Conservation (phyloP, 2,329 filamentous ascomycete genomes). For the Cytospora paraplurivora region DNA sequence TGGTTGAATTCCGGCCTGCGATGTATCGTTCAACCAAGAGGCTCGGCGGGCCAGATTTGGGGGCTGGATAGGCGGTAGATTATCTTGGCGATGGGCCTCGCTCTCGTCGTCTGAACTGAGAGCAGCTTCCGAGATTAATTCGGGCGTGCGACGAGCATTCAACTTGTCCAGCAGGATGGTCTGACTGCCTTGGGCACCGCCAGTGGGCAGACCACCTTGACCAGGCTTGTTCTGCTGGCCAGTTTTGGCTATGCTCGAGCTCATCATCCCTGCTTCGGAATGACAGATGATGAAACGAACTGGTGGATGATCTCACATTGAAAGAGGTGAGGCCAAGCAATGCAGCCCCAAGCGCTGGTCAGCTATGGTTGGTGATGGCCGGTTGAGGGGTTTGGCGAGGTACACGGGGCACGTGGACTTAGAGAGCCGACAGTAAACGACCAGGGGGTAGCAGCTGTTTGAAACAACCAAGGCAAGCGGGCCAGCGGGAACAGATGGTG, state of each 20-base stretch:
- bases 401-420: conserved; percentile 4
- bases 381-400: conserved; percentile 15
- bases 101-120: conserved; percentile 93
- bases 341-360: conserved; percentile 4
- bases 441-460: not conserved
- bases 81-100: conserved; percentile 64
- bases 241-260: conserved; percentile 52
- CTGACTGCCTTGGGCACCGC: conserved; percentile 58
- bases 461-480: not conserved
- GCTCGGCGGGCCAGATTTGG: conserved; percentile 69
- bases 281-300: conserved; percentile 10
- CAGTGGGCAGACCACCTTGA: conserved; percentile 45
- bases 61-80: conserved; percentile 51
- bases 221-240: conserved; percentile 54
- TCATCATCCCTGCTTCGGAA: conserved; percentile 46
- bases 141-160: conserved; percentile 80
- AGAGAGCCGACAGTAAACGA: not conserved
- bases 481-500: conserved; percentile 6
- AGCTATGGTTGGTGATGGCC: conserved; percentile 9
- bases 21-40: conserved; percentile 86
- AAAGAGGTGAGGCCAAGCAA: not conserved
- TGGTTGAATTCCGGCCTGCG: conserved; percentile 61
- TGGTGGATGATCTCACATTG: conserved; percentile 11
- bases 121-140: conserved; percentile 75
- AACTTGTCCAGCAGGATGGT: conserved; percentile 73